phyloP scores from a whole-genome alignment of 495 filamentous ascomycete species.

The Trichoderma orchidacearum region DNA sequence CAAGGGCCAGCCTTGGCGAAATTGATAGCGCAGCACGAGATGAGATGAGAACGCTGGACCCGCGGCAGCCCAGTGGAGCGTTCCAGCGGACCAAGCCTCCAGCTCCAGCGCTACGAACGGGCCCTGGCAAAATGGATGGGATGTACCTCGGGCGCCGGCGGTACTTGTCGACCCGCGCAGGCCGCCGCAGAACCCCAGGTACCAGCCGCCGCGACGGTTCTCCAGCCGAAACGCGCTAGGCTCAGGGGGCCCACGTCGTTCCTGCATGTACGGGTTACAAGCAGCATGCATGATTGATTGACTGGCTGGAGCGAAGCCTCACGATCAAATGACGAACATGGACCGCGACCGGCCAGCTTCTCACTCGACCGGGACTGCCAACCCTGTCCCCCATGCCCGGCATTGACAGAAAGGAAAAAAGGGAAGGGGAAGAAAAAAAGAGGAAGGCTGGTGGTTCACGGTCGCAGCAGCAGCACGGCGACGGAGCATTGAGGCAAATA shows the following conservation, averaged over 20 bases:
- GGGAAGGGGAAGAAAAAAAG: background rate
- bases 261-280: background rate
- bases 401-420: too few species aligned
- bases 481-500: too few species aligned
- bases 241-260: background rate
- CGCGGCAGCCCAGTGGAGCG: background rate
- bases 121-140: background rate
- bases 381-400: background rate
- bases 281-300: background rate
- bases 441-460: background rate
- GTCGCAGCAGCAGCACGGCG: background rate
- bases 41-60: background rate
- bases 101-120: background rate
- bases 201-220: background rate
- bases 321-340: too few species aligned
- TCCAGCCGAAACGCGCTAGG: background rate
- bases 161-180: background rate
- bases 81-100: background rate
- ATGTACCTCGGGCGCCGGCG: background rate
- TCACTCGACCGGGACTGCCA: too few species aligned
- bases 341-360: too few species aligned
- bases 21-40: background rate
- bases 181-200: background rate
- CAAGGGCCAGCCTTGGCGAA: background rate
- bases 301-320: background rate